Conservation (phyloP, 441 rosid species). For the Hypseocharis bilobata region DNA sequence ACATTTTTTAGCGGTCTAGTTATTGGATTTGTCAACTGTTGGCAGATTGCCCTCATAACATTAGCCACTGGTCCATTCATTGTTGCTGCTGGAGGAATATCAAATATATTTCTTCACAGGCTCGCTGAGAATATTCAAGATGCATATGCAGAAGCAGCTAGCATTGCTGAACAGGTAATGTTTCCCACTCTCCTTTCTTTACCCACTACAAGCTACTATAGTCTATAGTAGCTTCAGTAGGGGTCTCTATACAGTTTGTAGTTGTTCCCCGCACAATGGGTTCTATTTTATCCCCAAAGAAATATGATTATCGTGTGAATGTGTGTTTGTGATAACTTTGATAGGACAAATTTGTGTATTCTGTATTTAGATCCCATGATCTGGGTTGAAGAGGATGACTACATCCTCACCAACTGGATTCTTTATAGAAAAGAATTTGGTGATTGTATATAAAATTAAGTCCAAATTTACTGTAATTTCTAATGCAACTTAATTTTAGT, state of each 20-base stretch:
- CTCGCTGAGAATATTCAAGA: conserved; percentile 98
- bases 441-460: no score
- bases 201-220: neutral
- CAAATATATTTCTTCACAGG: conserved; percentile 91
- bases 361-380: no score
- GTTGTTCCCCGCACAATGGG: neutral
- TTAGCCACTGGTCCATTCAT: conserved; percentile 94
- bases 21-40: conserved; percentile 83
- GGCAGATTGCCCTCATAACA: conserved; percentile 91
- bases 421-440: no score
- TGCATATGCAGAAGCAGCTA: conserved; percentile 97
- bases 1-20: conserved; percentile 85
- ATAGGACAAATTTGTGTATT: neutral
- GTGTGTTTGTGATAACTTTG: neutral
- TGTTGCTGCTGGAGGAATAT: conserved; percentile 97
- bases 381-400: no score
- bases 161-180: conserved; percentile 91
- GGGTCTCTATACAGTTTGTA: neutral
- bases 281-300: neutral
- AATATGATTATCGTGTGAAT: neutral
- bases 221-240: neutral
- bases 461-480: neutral
- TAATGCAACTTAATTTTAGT: neutral
- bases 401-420: no score
- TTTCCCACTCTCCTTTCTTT: neutral